Conservation (phyloP, 352 stramenopile genomes). For the Globisporangium recalcitrans region DNA sequence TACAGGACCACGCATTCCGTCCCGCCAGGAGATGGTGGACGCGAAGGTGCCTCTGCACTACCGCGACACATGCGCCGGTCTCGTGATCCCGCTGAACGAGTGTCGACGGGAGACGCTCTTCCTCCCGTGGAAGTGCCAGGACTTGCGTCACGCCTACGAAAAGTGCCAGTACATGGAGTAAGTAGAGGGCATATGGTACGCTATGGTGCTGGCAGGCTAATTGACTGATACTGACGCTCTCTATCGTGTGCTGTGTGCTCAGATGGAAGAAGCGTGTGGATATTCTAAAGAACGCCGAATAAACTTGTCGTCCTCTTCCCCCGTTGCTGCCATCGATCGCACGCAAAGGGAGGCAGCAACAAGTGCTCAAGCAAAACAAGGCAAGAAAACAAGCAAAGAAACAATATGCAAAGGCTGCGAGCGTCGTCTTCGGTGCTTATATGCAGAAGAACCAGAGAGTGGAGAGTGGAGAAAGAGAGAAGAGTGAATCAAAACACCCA, state of each 20-base stretch:
- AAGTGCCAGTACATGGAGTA: slow-evolving; percentile 96
- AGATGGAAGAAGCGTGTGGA: slow-evolving; percentile 83
- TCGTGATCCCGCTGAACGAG: slow-evolving; percentile 95
- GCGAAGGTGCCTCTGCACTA: slow-evolving; percentile 91
- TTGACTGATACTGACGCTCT: background rate
- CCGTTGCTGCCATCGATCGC: background rate
- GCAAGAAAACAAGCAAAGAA: background rate
- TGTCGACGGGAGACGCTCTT: slow-evolving; percentile 92
- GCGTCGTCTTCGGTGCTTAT: background rate
- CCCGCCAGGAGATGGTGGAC: slow-evolving; percentile 91
- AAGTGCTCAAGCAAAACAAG: background rate
- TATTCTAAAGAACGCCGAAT: slow-evolving; percentile 73
- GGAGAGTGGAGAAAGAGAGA: background rate
- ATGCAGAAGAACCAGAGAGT: background rate
- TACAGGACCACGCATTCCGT: slow-evolving; percentile 63
- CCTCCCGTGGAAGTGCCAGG: slow-evolving; percentile 93
- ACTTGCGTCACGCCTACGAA: slow-evolving; percentile 97
- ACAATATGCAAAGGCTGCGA: background rate
- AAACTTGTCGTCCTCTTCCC: slow-evolving; percentile 13
- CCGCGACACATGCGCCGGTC: slow-evolving; percentile 93
- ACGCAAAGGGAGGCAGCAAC: background rate
- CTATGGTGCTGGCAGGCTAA: background rate
- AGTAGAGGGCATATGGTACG: background rate
- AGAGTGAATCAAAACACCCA: background rate
- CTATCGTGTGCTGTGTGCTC: slow-evolving; percentile 1